phyloP scores from a whole-genome alignment of 352 stramenopile genomes.

The Phytophthora idaei region DNA sequence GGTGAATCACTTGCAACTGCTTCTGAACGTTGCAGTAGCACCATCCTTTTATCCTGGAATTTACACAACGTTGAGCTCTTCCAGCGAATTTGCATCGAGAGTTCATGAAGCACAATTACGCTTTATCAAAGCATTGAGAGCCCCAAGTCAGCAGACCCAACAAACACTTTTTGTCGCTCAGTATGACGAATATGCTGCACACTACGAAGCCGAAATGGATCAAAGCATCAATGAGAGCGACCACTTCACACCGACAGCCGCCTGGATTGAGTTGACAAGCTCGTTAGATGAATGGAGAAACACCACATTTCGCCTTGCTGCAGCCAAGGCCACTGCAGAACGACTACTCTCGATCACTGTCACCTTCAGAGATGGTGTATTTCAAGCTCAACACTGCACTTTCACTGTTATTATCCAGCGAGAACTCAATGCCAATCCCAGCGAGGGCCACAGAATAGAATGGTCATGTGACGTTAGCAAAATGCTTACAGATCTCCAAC shows the following conservation, averaged over 20 bases:
- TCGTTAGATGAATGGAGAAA: conserved; percentile 32
- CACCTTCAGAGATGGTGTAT: conserved; percentile 21
- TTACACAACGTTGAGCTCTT: background rate
- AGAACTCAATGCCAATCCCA: conserved; percentile 22
- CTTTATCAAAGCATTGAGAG: conserved; percentile 30
- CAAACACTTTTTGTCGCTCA: conserved; percentile 29
- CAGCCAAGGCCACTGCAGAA: conserved; percentile 41
- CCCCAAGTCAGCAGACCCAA: background rate
- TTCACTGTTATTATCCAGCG: conserved; percentile 47
- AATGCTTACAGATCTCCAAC: conserved; percentile 2
- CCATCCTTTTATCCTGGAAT: conserved; percentile 35
- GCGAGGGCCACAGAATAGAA: conserved; percentile 35
- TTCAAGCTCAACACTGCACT: conserved; percentile 20
- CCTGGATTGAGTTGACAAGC: conserved; percentile 39
- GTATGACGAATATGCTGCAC: conserved; percentile 42
- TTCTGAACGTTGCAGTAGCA: conserved; percentile 45
- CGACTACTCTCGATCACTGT: conserved; percentile 33
- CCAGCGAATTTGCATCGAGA: conserved; percentile 4
- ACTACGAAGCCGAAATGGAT: conserved; percentile 33
- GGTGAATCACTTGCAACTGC: conserved; percentile 80
- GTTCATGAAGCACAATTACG: conserved; percentile 18
- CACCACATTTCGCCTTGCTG: conserved; percentile 49
- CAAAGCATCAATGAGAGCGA: conserved; percentile 5
- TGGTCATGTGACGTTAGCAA: conserved; percentile 43
- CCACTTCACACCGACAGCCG: conserved; percentile 43